phyloP scores from a whole-genome alignment of 1,284 basidiomycete genomes.

The Anthracocystis walkeri region DNA sequence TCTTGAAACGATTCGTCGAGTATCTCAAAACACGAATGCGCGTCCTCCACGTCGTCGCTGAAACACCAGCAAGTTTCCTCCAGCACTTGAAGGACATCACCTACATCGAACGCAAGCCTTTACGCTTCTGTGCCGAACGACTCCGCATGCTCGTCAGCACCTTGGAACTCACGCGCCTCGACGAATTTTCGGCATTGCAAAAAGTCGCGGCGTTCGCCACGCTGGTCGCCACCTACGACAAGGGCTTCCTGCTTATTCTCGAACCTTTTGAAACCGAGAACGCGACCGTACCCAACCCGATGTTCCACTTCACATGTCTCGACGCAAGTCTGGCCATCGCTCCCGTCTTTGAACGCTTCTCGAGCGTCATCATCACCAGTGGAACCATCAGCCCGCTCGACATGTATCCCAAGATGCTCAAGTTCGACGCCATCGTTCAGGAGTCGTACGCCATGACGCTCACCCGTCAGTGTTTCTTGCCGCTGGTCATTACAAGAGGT shows the following conservation, averaged over 20 bases:
- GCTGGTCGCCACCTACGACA: constrained; percentile 97
- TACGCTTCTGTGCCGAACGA: constrained; percentile 96
- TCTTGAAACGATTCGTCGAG: constrained; percentile 97
- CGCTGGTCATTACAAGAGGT: constrained; percentile 96
- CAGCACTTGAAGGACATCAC: constrained; percentile 99
- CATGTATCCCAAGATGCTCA: constrained; percentile 99
- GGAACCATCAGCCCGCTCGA: constrained; percentile 98
- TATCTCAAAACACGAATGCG: constrained; percentile 99
- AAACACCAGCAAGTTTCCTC: constrained; percentile 96
- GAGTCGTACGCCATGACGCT: constrained; percentile 99
- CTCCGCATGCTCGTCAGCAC: constrained; percentile 93
- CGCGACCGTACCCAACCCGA: constrained; percentile 97
- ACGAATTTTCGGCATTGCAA: constrained; percentile 91
- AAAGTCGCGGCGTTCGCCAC: constrained; percentile 98
- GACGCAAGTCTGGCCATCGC: constrained; percentile 98
- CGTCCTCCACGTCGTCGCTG: constrained; percentile 98
- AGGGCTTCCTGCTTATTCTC: constrained; percentile 95
- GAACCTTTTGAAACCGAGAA: constrained; percentile 99
- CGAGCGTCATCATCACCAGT: constrained; percentile 97
- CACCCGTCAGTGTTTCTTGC: constrained; percentile 94
- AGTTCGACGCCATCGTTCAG: constrained; percentile 96
- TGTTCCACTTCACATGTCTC: constrained; percentile 97
- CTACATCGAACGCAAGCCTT: constrained; percentile 95
- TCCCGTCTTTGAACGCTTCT: constrained; percentile 97
- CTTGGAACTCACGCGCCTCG: constrained; percentile 87